phyloP scores from a whole-genome alignment of 164 flowering plant species.

The Annona cherimola region DNA sequence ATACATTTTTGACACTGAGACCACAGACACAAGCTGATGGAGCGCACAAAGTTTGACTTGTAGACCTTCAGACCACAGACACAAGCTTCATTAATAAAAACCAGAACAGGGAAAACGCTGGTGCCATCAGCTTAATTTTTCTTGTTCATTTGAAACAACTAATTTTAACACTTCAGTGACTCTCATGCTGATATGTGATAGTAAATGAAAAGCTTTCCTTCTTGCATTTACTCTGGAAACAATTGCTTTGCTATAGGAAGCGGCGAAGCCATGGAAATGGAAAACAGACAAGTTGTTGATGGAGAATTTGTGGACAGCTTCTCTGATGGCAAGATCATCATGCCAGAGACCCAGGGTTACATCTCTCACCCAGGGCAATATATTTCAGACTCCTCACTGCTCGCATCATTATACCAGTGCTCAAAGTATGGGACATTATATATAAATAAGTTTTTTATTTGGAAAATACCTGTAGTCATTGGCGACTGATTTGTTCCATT shows the following conservation, averaged over 20 bases:
- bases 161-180: not conserved
- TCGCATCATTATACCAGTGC: constrained; percentile 36
- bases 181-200: not conserved
- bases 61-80: no score
- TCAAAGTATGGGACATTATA: constrained; percentile 1
- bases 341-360: constrained; percentile 7
- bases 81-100: no score
- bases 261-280: constrained; percentile 10
- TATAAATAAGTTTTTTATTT: not conserved
- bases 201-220: not conserved
- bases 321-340: constrained; percentile 17
- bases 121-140: no score
- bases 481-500: not conserved
- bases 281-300: constrained; percentile 17
- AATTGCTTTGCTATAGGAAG: constrained; percentile 5
- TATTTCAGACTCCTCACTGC: constrained; percentile 31
- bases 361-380: constrained; percentile 18
- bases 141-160: not conserved
- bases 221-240: not conserved
- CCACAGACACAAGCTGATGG: no score
- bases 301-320: constrained; percentile 17
- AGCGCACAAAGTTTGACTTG: no score
- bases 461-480: not conserved
- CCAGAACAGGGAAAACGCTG: no score
- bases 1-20: no score